A percentile compares a stretch with the other conserved stretches of the same genome.
Evolutionary conservation across 495 filamentous ascomycete species (phyloP).

Genomic region (Penicillium tannophilum): DNA sequence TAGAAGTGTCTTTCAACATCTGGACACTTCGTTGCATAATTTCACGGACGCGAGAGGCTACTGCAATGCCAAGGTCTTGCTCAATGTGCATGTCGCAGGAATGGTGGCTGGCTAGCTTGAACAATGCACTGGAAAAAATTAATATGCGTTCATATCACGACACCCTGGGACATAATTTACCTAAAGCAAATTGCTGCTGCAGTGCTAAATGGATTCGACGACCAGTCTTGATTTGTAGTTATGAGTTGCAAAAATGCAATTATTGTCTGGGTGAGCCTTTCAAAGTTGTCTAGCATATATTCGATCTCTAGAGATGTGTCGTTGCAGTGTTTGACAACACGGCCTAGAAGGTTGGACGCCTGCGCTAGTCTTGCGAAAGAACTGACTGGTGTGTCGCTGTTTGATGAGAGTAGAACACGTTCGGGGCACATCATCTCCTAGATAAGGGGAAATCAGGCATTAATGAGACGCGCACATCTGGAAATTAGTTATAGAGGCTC

Average conservation of each 20-base stretch:
- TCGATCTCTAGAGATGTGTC: background rate
- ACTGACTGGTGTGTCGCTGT: constrained; percentile 1
- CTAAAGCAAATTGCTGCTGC: background rate
- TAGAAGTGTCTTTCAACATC: constrained; percentile 2
- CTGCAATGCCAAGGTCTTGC: background rate
- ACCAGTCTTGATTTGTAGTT: too few species aligned
- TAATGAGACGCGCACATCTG: background rate
- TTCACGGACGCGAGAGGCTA: background rate
- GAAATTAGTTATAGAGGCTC: background rate
- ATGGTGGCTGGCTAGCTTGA: constrained; percentile 2
- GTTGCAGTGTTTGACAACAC: constrained; percentile 2
- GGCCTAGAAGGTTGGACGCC: background rate
- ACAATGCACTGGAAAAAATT: background rate
- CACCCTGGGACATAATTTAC: background rate
- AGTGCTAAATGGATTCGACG: background rate
- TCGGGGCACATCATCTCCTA: constrained; percentile 4
- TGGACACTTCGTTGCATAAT: constrained; percentile 3
- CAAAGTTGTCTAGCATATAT: background rate
- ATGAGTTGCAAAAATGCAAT: background rate
- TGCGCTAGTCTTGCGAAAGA: constrained; percentile 3
- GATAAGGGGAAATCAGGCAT: background rate
- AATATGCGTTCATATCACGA: background rate
- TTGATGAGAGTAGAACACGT: background rate
- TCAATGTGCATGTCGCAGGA: background rate
- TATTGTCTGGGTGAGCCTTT: constrained; percentile 2